Evolutionary conservation across 208 protist species (phyloP).

Genomic region (Trypanosoma rangeli): DNA sequence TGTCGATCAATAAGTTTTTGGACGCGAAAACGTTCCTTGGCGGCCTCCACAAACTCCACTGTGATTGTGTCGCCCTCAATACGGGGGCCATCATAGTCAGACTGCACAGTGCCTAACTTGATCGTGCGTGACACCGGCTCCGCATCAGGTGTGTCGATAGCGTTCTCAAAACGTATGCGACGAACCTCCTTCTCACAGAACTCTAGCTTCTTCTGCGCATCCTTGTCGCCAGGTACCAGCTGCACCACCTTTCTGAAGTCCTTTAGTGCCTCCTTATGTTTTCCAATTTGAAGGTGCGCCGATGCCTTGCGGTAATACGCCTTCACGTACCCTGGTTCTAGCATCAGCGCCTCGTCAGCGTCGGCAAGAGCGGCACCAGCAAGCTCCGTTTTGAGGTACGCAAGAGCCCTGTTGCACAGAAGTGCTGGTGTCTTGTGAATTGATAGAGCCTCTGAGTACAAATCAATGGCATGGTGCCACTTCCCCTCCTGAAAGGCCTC

Average conservation of each 20-base stretch:
- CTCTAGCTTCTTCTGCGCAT: conserved; percentile 91
- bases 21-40: conserved; percentile 73
- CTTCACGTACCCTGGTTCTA: conserved; percentile 96
- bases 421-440: conserved; percentile 74
- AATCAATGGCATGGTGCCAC: conserved; percentile 89
- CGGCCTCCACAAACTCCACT: conserved; percentile 73
- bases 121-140: conserved; percentile 74
- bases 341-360: conserved; percentile 85
- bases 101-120: conserved; percentile 61
- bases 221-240: conserved; percentile 88
- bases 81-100: conserved; percentile 72
- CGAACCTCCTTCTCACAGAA: conserved; percentile 94
- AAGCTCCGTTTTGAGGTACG: conserved; percentile 93
- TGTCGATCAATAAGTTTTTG: conserved; percentile 86
- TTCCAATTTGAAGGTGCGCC: conserved; percentile 92
- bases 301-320: conserved; percentile 97
- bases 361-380: conserved; percentile 93
- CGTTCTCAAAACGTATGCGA: conserved; percentile 93
- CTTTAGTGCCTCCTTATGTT: conserved; percentile 95
- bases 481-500: conserved; percentile 81
- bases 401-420: conserved; percentile 94
- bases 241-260: conserved; percentile 92
- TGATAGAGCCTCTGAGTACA: conserved; percentile 92
- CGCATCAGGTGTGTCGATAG: conserved; percentile 89
- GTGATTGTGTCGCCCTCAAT: conserved; percentile 75